Base-by-base conservation (phyloP, 352 stramenopile genomes). In the Phytophthora sp. region DNA sequence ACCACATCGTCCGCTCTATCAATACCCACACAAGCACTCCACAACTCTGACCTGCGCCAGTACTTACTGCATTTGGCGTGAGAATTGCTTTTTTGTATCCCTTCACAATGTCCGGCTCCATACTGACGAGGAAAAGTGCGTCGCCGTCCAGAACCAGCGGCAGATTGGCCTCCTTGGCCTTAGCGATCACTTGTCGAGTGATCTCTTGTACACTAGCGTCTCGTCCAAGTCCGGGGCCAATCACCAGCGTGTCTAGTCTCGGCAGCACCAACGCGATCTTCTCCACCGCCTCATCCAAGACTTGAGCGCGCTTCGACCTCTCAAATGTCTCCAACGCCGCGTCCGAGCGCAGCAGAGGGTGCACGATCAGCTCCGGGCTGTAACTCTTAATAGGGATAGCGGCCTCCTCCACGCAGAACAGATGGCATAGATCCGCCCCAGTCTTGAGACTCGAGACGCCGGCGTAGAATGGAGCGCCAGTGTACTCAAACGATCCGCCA, bases 361-460 rank as follows among this genome's bases (percentile, higher is more conserved):
- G 88, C 16, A 99, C 97, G 75, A 99, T 99, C 20, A 99, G 84
- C 77, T 99, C 97, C 0, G 97, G 96, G 59, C 89, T 98, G 81
- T 99, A 99, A 63, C 86, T 97, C 74, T 99, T 99, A 78, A 99
- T 98, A 4, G 97, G 93, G 20, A 97, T 76, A n/a, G 91, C 78
- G 0, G 97, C 97, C 62, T 98, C 92, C 46, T 95, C 66, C 4
- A 96, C 93, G 66, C 93, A 99, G 60, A 99, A 98, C 13, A 99
- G 77, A 62, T 97, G 98, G 30, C 89, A 94, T 63, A 99, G 74
- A 80, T 99, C 97, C 15, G 95, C 95, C 5, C 97, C 97, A 15
- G 88, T 93, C 67, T 98, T 95, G 4, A 99, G 80, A 26, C 93
- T 86, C 23, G 96, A 89, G 51, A 98, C 91, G 7, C 92, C 96